Evolutionary conservation across 257 asterid genomes (phyloP).

Genomic region (Ophiorrhiza pumila): DNA sequence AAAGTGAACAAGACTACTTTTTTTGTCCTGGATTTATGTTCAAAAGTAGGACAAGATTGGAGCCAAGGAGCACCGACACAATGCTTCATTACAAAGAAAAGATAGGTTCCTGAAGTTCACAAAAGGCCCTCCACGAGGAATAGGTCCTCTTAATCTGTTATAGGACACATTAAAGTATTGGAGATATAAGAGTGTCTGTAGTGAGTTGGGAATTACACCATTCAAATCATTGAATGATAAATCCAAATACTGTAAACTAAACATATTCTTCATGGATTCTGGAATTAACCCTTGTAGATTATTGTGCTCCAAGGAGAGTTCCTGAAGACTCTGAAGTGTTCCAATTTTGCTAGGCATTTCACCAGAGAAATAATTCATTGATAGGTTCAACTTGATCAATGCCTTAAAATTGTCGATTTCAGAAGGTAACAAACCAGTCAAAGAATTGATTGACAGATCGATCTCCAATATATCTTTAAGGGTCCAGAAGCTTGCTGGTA

Average conservation of each 20-base stretch:
- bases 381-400: neutral
- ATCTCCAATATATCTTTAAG: neutral
- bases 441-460: neutral
- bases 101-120: no score
- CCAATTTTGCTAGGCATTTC: neutral
- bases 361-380: no score
- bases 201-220: neutral
- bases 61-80: no score
- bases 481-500: no score
- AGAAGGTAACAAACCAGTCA: neutral
- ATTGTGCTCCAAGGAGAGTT: neutral
- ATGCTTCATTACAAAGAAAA: no score
- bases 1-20: neutral
- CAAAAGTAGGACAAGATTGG: neutral
- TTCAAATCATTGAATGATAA: neutral
- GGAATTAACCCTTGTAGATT: conserved; percentile 3
- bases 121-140: no score
- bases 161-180: no score
- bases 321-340: neutral
- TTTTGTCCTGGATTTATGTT: neutral
- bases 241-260: neutral
- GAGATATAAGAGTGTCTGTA: neutral
- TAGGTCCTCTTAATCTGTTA: no score
- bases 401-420: conserved; percentile 6
- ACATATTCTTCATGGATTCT: neutral